Evolutionary conservation across 164 flowering plant species (phyloP), one percentile per base, ranked within the genome.

Genomic region (Nymphaea colorata): DNA sequence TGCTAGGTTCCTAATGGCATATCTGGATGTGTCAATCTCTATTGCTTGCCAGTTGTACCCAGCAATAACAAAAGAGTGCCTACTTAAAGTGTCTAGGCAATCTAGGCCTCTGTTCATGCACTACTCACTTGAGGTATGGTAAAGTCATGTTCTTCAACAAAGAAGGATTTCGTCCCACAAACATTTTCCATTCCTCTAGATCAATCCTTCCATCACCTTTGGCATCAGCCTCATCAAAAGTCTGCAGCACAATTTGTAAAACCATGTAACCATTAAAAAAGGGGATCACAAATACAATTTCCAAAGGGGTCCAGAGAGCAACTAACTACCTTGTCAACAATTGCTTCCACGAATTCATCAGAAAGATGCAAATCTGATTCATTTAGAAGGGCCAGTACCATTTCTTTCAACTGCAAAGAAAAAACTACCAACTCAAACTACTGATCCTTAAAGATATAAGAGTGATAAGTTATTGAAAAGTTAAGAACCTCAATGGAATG

Each of bases 171-270:
- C 68, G 78, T 12, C 77, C 73, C 2, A 87, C 95, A 61, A 82
- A 84, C 59, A 76, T 82, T 68, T 79, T 84, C 97, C 97, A 91
- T 68, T 91, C 95, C 59, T 86, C 87, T 61, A 4, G 59, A 70
- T 87, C 91, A 44, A 91, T 91, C 79, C 66, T 86, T 12, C 91
- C 97, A 71, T 91, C 95, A 64, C 81, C 84, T 36, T 88, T 85
- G 15, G 65, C 45, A 70, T 91, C 97, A 64, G 87, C 95, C 18
- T 86, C 90, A 51, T 6, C 44, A 63, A 86, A 78, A 57, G 93
- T 84, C 90, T 86, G 77, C 55, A 47, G 5, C 55, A 47, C 55
- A 47, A 25, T 25, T 25, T 25, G 36, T 25, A 25, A 25, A 25
- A 25, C 36, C 36, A 25, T 25, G 36, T 25, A 25, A 25, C 36